Conservation (phyloP, 179 eudicot species). For the Heliamphora pulchella region DNA sequence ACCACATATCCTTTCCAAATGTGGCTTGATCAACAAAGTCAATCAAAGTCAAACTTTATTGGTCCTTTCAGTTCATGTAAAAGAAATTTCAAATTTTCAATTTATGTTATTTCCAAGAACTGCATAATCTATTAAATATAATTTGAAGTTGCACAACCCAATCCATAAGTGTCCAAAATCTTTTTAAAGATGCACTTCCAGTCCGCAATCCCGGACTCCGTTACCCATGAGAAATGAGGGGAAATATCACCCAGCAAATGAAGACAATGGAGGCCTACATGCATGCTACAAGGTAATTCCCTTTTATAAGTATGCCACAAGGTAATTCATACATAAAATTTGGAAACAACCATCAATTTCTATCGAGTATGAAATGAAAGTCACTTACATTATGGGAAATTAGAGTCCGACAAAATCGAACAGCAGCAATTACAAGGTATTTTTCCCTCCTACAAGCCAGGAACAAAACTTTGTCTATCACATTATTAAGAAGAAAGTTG, state of each 20-base stretch:
- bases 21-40: too few relatives aligned
- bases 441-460: constrained; percentile 76
- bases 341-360: neutral
- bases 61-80: too few relatives aligned
- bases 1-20: too few relatives aligned
- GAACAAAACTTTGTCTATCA: constrained; percentile 65
- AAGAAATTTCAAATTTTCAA: too few relatives aligned
- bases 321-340: neutral
- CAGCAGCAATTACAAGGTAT: constrained; percentile 83
- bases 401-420: constrained; percentile 78
- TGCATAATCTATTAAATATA: too few relatives aligned
- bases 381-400: constrained; percentile 78
- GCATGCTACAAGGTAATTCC: neutral
- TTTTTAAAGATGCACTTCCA: neutral
- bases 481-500: constrained; percentile 69
- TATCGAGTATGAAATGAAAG: constrained; percentile 8
- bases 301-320: too few relatives aligned
- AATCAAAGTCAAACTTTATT: too few relatives aligned
- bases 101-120: too few relatives aligned
- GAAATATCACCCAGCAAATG: neutral
- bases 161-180: neutral
- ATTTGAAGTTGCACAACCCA: neutral
- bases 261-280: neutral
- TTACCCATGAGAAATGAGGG: neutral
- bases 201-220: neutral